Conservation (phyloP, 768 basidiomycete genomes). For the Butyriboletus loyo region DNA sequence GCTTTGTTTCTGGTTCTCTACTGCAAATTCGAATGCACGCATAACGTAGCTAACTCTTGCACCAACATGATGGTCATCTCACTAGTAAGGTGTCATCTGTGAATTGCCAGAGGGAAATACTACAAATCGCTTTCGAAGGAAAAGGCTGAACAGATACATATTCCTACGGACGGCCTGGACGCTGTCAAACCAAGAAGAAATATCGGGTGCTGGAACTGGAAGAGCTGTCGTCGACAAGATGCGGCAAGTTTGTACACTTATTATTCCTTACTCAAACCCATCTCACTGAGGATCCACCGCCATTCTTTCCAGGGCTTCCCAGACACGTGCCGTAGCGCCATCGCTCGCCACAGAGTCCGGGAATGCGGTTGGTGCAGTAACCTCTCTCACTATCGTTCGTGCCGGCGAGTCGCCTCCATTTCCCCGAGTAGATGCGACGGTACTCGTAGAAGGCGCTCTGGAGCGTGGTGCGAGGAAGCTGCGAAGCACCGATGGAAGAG, state of each 20-base stretch:
- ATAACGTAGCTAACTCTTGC: neutral
- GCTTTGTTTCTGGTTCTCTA: neutral
- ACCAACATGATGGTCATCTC: neutral
- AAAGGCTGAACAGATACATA: neutral
- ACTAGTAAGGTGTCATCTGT: neutral
- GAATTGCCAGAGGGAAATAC: neutral
- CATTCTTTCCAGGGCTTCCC: slow-evolving; percentile 26
- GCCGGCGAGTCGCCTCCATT: neutral
- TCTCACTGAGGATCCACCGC: slow-evolving; percentile 15
- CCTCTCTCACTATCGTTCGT: neutral
- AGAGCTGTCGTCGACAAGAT: neutral
- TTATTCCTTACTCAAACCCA: neutral
- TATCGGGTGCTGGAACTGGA: neutral
- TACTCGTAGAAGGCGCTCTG: slow-evolving; percentile 24
- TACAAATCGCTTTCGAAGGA: neutral
- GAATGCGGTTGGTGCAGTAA: neutral
- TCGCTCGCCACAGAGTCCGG: neutral
- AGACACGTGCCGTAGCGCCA: slow-evolving; percentile 9
- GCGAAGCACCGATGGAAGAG: slow-evolving; percentile 6
- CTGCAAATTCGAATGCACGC: neutral
- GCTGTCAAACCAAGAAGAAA: neutral
- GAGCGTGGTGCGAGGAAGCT: slow-evolving; percentile 13
- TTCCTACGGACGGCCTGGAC: neutral
- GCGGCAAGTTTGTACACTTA: neutral
- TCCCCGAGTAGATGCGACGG: slow-evolving; percentile 8